Conservation (phyloP, 768 basidiomycete species). For the Tylopilus plumbeoviolaceoides region DNA sequence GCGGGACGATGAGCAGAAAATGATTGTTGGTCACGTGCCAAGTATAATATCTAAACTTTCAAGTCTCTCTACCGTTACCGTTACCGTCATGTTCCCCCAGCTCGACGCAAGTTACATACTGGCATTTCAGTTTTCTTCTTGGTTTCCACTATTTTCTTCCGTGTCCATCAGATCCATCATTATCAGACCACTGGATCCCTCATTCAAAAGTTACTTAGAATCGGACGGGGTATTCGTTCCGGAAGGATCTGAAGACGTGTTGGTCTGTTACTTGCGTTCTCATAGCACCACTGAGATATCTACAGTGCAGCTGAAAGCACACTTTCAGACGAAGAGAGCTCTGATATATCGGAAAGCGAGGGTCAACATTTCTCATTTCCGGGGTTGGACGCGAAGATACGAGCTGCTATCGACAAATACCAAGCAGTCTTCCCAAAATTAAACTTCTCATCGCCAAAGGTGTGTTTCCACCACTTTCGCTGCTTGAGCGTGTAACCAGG, state of each 20-base stretch:
- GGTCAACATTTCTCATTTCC: conserved; percentile 64
- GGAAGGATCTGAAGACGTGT: conserved; percentile 76
- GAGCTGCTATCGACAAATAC: conserved; percentile 59
- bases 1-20: neutral
- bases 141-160: conserved; percentile 70
- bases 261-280: conserved; percentile 27
- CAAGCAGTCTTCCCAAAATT: conserved; percentile 93
- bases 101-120: conserved; percentile 52
- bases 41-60: no score
- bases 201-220: conserved; percentile 70
- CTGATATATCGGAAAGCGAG: conserved; percentile 35
- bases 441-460: conserved; percentile 94
- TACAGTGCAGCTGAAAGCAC: conserved; percentile 50
- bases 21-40: conserved; percentile 8
- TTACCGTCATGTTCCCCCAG: conserved; percentile 43
- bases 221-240: conserved; percentile 86
- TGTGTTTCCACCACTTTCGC: conserved; percentile 24
- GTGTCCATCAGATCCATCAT: conserved; percentile 70
- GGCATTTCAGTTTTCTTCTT: conserved; percentile 78
- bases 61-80: no score
- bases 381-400: conserved; percentile 70
- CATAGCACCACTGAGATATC: neutral
- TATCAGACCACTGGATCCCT: conserved; percentile 59
- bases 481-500: neutral
- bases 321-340: conserved; percentile 52